Evolutionary conservation across 768 basidiomycete genomes (phyloP), one percentile per base, ranked within the genome.

Genomic region (Leccinum rimulosum): DNA sequence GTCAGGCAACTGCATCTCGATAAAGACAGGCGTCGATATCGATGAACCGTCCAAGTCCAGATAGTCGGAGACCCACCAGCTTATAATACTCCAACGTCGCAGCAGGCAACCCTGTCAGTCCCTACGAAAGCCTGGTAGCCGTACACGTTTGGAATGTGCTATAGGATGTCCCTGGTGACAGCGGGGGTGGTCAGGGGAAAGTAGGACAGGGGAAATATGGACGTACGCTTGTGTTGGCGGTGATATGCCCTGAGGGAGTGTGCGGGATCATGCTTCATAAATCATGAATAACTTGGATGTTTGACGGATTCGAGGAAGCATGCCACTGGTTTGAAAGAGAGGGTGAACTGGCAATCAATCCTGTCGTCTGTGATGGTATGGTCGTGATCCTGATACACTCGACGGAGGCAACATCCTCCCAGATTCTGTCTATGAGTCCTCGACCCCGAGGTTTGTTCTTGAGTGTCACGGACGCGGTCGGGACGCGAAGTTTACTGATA

Each of bases 91-190:
- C 7, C 36, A 38, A 5, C 36, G 36, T 38, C 6, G 25, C 10
- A n/a, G 22, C 96, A 98, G 1, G 94, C 97, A 7, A 95, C 97
- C 70, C 91, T 92, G 66, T 98, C 97, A 0, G 95, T 97, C 75
- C 98, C 97, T 4, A 93, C 84, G 57, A 95, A 93, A 0, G 85
- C 79, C 63, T 95, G 93, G 70, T 95, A 95, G 59, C 84, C 86
- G n/a, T n/a, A n/a, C n/a, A n/a, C n/a, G n/a, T n/a, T n/a, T n/a
- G n/a, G n/a, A n/a, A n/a, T n/a, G 71, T 95, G 94, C 3, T 79
- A 73, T 38, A 98, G 77, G 0, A 88, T 82, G 60, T 98, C 94
- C 61, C 91, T 82, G 69, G 98, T 94, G 58, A 85, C 95, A 96
- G 70, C 10, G 35, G 3, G 54, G 35, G 58, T 12, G 50, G 56